Percentiles rank a stretch among this genome's conserved stretches.
Evolutionary conservation across 2,329 filamentous ascomycete species (phyloP).

Genomic region (Venturiaceae sp.): DNA sequence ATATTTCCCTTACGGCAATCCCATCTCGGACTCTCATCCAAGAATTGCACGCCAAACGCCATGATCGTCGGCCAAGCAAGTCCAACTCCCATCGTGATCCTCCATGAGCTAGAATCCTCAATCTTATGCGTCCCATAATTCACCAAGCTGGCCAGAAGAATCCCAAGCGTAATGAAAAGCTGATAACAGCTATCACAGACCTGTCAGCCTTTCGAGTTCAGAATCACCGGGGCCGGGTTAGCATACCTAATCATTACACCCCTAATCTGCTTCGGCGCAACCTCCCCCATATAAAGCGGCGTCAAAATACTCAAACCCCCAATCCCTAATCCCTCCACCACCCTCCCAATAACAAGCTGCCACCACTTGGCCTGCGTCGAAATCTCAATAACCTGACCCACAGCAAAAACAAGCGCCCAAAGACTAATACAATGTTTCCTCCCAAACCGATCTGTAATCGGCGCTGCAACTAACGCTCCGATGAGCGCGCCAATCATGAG

Average conservation of each 20-base stretch:
- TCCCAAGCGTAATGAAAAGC: constrained; percentile 60
- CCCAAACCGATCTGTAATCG: constrained; percentile 44
- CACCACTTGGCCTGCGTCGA: constrained; percentile 28
- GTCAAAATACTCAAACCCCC: constrained; percentile 11
- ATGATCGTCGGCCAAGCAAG: constrained; percentile 44
- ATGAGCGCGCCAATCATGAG: constrained; percentile 27
- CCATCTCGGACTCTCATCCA: constrained; percentile 39
- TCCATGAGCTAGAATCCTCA: constrained; percentile 45
- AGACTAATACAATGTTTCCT: constrained; percentile 38
- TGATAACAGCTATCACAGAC: constrained; percentile 43
- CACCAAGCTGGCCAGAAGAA: constrained; percentile 41
- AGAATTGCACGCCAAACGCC: background rate
- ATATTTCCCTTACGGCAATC: constrained; percentile 45
- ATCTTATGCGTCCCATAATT: constrained; percentile 51
- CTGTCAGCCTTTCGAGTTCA: background rate
- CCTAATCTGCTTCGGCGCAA: constrained; percentile 53
- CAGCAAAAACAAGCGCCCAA: constrained; percentile 30
- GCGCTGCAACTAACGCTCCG: constrained; percentile 29
- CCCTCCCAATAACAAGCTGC: constrained; percentile 36
- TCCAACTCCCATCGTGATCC: constrained; percentile 52
- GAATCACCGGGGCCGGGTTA: background rate
- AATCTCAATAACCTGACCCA: constrained; percentile 34
- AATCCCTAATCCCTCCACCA: constrained; percentile 17
- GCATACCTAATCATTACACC: constrained; percentile 43
- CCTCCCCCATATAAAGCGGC: constrained; percentile 57